Percentiles rank a stretch among this genome's conserved stretches.
phyloP scores from a whole-genome alignment of 73 alveolate species.

The Symbiodinium pilosum region DNA sequence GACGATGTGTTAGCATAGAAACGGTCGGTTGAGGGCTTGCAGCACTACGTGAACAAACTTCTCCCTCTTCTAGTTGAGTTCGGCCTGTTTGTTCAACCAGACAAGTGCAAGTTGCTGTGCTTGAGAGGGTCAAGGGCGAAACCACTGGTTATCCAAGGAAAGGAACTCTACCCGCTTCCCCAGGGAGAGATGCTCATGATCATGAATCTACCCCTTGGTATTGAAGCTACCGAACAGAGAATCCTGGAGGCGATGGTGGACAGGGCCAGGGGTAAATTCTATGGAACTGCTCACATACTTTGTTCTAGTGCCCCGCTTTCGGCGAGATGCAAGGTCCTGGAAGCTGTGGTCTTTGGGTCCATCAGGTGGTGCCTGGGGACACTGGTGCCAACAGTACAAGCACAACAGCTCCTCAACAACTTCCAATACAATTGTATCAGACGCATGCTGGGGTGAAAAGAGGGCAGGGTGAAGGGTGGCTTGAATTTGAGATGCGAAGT shows the following conservation, averaged over 20 bases:
- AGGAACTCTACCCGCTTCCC: neutral
- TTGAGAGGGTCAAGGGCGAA: neutral
- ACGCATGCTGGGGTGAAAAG: neutral
- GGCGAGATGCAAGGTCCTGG: neutral
- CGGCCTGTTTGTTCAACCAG: neutral
- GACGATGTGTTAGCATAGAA: neutral
- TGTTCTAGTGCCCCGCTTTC: neutral
- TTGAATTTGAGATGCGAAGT: neutral
- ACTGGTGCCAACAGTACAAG: neutral
- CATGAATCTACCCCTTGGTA: neutral
- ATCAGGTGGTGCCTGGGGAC: neutral
- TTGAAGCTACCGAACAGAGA: neutral
- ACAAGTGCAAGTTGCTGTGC: neutral
- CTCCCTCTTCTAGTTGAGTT: neutral
- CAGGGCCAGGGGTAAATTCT: neutral
- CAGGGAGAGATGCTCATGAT: neutral
- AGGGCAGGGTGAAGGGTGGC: neutral
- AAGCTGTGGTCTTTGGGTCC: neutral
- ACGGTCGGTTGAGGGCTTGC: neutral
- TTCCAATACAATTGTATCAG: neutral
- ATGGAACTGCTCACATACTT: neutral
- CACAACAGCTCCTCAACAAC: neutral
- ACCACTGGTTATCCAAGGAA: too few relatives aligned
- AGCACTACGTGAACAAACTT: neutral
- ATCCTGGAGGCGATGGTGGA: neutral